phyloP scores from a whole-genome alignment of 805 yeast species.

The Kodamaea fukazawae region DNA sequence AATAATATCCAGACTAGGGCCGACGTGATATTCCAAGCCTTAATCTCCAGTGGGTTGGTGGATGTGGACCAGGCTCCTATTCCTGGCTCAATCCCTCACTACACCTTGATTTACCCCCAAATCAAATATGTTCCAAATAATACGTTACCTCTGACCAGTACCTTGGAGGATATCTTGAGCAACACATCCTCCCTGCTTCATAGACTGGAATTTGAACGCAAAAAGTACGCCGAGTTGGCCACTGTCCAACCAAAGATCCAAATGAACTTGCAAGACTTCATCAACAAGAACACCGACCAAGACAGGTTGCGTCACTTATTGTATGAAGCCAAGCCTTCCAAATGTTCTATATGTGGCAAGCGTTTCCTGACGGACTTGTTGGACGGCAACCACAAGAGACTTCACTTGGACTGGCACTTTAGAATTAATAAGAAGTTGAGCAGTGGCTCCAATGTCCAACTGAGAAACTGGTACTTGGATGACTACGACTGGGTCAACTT shows the following conservation, averaged over 20 bases:
- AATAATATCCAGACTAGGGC: slow-evolving; percentile 13
- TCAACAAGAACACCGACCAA: slow-evolving; percentile 32
- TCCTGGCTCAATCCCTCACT: slow-evolving; percentile 36
- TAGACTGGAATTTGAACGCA: slow-evolving; percentile 34
- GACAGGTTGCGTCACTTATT: slow-evolving; percentile 25
- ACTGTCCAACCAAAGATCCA: slow-evolving; percentile 20
- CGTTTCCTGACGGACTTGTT: slow-evolving; percentile 63
- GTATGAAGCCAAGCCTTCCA: slow-evolving; percentile 64
- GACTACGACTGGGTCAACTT: slow-evolving; percentile 71
- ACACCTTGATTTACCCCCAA: slow-evolving; percentile 30
- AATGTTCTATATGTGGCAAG: slow-evolving; percentile 88
- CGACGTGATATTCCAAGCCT: slow-evolving; percentile 31
- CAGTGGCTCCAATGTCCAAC: slow-evolving; percentile 47
- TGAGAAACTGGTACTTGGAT: slow-evolving; percentile 79
- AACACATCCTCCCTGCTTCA: slow-evolving; percentile 15
- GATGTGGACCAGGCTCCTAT: slow-evolving; percentile 39
- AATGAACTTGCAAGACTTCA: slow-evolving; percentile 32
- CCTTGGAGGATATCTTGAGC: slow-evolving; percentile 23
- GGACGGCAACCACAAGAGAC: slow-evolving; percentile 52
- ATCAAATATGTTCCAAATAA: slow-evolving; percentile 24
- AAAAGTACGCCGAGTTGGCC: slow-evolving; percentile 30
- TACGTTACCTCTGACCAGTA: slow-evolving; percentile 18
- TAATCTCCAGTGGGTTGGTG: slow-evolving; percentile 38
- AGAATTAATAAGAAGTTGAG: slow-evolving; percentile 75
- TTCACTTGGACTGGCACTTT: slow-evolving; percentile 95